These are phyloP conservation scores for Dicorynia guianensis DNA, from an alignment of 306 rosid genomes.

Conservation along the genomic window DNA sequence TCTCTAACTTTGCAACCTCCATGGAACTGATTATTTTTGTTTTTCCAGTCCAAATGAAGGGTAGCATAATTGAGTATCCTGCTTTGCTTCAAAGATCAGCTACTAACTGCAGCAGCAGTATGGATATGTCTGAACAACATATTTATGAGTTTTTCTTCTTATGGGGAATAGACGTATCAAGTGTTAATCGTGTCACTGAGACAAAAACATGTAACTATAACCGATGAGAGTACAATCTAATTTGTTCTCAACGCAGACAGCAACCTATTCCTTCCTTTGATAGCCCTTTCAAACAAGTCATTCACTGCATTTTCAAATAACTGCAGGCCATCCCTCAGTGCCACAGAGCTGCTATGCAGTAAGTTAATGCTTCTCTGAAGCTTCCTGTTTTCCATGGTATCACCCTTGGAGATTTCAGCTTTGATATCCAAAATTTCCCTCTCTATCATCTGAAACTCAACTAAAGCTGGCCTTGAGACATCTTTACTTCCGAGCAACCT, in stretches of 20 bases:
- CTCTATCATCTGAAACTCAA: not conserved
- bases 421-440: not conserved
- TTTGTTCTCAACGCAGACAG: not conserved
- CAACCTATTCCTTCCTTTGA: not conserved
- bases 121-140: no score
- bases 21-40: no score
- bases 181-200: not conserved
- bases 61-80: no score
- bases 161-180: not conserved
- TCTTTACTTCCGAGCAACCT: not conserved
- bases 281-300: slow-evolving; percentile 2
- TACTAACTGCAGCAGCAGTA: no score
- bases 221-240: not conserved
- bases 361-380: slow-evolving; percentile 7
- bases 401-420: not conserved
- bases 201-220: not conserved
- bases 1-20: no score
- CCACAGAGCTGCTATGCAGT: not conserved
- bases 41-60: no score
- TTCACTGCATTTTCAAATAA: slow-evolving; percentile 10
- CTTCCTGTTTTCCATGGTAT: not conserved
- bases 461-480: not conserved
- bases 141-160: no score
- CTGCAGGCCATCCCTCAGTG: slow-evolving; percentile 2
- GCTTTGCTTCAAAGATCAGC: no score